Evolutionary conservation across 2,329 filamentous ascomycete genomes (phyloP).

Genomic region (Fusarium abutilonis): DNA sequence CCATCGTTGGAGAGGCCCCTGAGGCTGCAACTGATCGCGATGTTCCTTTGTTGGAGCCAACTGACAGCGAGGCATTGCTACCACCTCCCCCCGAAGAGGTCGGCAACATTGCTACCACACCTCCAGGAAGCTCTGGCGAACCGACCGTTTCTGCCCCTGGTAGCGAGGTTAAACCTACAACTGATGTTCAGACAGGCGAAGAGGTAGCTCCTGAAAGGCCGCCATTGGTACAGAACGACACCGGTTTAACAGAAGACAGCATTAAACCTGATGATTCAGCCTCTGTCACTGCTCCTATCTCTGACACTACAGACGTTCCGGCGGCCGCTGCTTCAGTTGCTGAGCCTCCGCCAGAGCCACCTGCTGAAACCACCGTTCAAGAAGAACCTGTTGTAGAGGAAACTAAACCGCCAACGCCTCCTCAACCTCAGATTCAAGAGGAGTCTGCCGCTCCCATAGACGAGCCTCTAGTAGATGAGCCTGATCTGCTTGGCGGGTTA

Average conservation of each 20-base stretch:
- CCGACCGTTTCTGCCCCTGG: conserved; percentile 39
- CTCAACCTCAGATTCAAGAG: conserved; percentile 17
- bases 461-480: conserved; percentile 52
- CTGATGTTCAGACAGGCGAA: conserved; percentile 39
- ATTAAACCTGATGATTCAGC: conserved; percentile 54
- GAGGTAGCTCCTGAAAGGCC: conserved; percentile 37
- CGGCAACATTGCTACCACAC: conserved; percentile 52
- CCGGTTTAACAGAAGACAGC: conserved; percentile 51
- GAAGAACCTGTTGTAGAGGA: conserved; percentile 29
- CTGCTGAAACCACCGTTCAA: conserved; percentile 32
- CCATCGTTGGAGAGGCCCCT: conserved; percentile 46
- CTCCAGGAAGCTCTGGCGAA: conserved; percentile 45
- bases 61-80: conserved; percentile 42
- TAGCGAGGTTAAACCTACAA: conserved; percentile 42
- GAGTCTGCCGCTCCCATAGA: conserved; percentile 48
- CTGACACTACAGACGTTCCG: conserved; percentile 46
- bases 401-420: conserved; percentile 36
- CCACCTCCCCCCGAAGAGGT: conserved; percentile 54
- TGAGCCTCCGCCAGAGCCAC: conserved; percentile 24
- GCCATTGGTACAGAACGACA: conserved; percentile 45
- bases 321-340: conserved; percentile 39
- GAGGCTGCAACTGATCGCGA: conserved; percentile 43
- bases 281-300: conserved; percentile 45
- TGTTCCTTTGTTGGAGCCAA: conserved; percentile 36
- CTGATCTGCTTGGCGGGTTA: conserved; percentile 58